Percentiles rank a stretch among this genome's conserved stretches.
These are phyloP conservation scores for Amaranthus cruentus DNA, from an alignment of 148 eudicot genomes.

Conservation along the genomic window DNA sequence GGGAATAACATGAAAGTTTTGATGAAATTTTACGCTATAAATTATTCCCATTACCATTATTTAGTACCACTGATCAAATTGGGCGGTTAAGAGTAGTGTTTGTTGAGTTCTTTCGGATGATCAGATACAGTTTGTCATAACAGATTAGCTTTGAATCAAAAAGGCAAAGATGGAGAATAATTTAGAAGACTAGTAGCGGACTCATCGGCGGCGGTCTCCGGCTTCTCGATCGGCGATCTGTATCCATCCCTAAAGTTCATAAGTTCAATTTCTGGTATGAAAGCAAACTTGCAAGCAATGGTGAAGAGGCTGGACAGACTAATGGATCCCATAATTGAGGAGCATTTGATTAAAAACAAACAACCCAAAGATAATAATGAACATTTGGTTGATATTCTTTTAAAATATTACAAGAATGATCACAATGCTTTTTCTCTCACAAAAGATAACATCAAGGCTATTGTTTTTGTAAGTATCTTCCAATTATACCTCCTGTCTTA, in stretches of 20 bases:
- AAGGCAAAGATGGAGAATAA: background rate
- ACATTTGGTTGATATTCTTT: slow-evolving; percentile 19
- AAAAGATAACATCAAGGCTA: background rate
- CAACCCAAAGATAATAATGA: background rate
- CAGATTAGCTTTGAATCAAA: too few relatives aligned
- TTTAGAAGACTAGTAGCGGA: slow-evolving; percentile 1
- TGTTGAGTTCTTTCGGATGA: too few relatives aligned
- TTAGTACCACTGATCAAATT: too few relatives aligned
- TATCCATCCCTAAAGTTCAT: slow-evolving; percentile 23
- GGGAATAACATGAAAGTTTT: too few relatives aligned
- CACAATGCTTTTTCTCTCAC: background rate
- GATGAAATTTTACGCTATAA: too few relatives aligned
- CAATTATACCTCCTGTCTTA: too few relatives aligned
- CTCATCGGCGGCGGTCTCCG: background rate
- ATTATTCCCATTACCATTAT: too few relatives aligned
- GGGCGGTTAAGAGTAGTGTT: too few relatives aligned
- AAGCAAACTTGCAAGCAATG: background rate
- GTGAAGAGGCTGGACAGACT: background rate
- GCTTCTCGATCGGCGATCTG: slow-evolving; percentile 18
- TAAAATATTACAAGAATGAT: slow-evolving; percentile 9
- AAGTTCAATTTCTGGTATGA: slow-evolving; percentile 16
- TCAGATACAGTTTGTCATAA: too few relatives aligned
- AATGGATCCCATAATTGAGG: slow-evolving; percentile 23
- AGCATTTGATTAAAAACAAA: slow-evolving; percentile 1
- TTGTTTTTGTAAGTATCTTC: background rate